These are phyloP conservation scores for Ceratocystis smalleyi DNA, from an alignment of 2,329 filamentous ascomycete genomes.

Conservation along the genomic window DNA sequence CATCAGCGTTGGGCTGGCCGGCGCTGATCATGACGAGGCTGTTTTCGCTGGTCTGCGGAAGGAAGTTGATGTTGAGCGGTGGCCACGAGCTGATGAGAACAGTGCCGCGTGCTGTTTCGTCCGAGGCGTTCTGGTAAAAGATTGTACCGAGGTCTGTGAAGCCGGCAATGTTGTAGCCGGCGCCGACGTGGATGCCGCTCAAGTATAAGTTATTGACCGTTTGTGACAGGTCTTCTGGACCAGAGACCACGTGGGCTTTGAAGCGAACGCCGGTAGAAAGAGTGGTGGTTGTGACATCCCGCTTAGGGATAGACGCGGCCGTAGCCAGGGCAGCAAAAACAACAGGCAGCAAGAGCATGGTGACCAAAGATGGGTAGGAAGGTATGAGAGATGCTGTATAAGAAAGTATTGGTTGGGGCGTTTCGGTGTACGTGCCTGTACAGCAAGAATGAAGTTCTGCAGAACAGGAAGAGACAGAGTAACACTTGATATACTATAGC, in stretches of 20 bases:
- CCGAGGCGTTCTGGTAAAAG: constrained; percentile 38
- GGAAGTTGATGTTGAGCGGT: constrained; percentile 26
- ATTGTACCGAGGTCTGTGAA: constrained; percentile 31
- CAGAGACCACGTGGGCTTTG: constrained; percentile 29
- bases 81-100: constrained; percentile 28
- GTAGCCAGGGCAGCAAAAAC: constrained; percentile 9
- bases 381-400: background rate
- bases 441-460: background rate
- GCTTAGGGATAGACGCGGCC: constrained; percentile 19
- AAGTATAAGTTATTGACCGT: constrained; percentile 24
- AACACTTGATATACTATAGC: background rate
- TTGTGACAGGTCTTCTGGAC: background rate
- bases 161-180: constrained; percentile 25
- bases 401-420: background rate
- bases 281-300: constrained; percentile 14
- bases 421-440: background rate
- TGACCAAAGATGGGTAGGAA: background rate
- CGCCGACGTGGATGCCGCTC: constrained; percentile 26
- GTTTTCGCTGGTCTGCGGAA: constrained; percentile 20
- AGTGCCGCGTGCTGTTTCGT: constrained; percentile 21
- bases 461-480: background rate
- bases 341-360: constrained; percentile 6
- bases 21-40: constrained; percentile 24
- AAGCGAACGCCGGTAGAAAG: constrained; percentile 28
- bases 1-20: constrained; percentile 25